Base-by-base conservation (phyloP, 176 grass and related monocot species). In the Triticum dicoccoides region DNA sequence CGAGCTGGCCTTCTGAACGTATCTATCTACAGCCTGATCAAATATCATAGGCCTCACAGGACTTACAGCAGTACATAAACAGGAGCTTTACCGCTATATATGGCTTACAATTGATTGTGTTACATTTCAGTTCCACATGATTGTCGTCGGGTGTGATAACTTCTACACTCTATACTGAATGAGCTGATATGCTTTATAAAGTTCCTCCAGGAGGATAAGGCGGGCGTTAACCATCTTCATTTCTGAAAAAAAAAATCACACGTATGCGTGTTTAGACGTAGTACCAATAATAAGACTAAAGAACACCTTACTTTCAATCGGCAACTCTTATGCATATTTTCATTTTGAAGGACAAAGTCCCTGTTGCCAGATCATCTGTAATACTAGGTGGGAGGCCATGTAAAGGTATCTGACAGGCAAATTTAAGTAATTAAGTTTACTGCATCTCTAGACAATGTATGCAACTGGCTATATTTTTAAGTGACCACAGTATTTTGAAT, bases 11-110 rank as follows among this genome's bases (percentile, higher is more conserved):
- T 80, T 61, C 11, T 69, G 68, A 84, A 84, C 58, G 30, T 80
- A 47, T 62, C 61, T 84, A 87, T 81, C 85, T 85, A 88, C 82
- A 85, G n/a, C 38, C 38, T 25, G 77, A 85, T n/a, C 68, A 74
- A 77, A 41, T 81, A 84, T 6, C 76, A 24, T 23, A 77, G 52
- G 51, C 52, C 70, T 56, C 29, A 39, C 68, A 51, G 47, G 21
- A 62, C 24, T 61, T 27, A 41, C 80, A 80, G 68, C 33, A 76
- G 3, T 39, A 39, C 41, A 67, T n/a, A 30, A 58, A 3, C 12
- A n/a, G 61, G 11, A 27, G 13, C 20, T 37, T 17, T 6, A 62
- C 32, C 2, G 2, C 68, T 11, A 37, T 21, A 24, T 47, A 27
- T 27, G 4, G 59, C 47, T 76, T 84, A 47, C 34, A 47, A 45